Conservation (phyloP, 352 stramenopile genomes). For the Bremia lactucae region DNA sequence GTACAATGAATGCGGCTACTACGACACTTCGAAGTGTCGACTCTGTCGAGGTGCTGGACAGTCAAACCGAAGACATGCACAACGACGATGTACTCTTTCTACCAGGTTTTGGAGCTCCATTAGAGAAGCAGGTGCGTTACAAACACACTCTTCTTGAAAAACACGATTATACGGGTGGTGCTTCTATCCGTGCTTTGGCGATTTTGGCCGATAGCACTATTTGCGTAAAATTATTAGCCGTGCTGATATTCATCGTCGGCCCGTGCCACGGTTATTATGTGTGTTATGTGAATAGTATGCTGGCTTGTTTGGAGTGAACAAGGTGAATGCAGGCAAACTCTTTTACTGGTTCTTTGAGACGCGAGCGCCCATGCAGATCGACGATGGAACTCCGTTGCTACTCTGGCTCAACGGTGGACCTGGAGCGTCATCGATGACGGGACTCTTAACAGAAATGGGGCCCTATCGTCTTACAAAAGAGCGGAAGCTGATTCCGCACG, state of each 20-base stretch:
- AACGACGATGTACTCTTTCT: conserved; percentile 48
- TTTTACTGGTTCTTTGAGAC: conserved; percentile 86
- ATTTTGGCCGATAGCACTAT: conserved; percentile 14
- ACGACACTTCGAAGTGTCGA: background rate
- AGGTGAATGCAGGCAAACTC: conserved; percentile 36
- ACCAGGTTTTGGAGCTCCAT: conserved; percentile 49
- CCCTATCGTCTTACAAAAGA: conserved; percentile 61
- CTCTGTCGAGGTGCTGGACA: conserved; percentile 2
- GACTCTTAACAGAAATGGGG: conserved; percentile 65
- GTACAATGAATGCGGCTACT: background rate
- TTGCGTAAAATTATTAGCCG: conserved; percentile 13
- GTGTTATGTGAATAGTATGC: conserved; percentile 44
- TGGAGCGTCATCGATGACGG: conserved; percentile 70
- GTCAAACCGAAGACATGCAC: conserved; percentile 1
- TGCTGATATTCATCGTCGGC: conserved; percentile 15
- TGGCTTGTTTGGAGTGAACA: conserved; percentile 55
- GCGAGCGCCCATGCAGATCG: conserved; percentile 27
- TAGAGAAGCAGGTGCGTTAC: conserved; percentile 50
- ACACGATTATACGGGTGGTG: conserved; percentile 1
- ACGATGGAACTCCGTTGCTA: conserved; percentile 47
- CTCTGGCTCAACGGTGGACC: conserved; percentile 78
- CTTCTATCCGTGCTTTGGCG: conserved; percentile 4
- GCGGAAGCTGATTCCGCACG: conserved; percentile 56
- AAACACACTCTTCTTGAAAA: background rate
- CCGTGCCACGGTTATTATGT: conserved; percentile 23